Conservation (phyloP, 2,329 filamentous ascomycete species). For the Aspergillus sp. region DNA sequence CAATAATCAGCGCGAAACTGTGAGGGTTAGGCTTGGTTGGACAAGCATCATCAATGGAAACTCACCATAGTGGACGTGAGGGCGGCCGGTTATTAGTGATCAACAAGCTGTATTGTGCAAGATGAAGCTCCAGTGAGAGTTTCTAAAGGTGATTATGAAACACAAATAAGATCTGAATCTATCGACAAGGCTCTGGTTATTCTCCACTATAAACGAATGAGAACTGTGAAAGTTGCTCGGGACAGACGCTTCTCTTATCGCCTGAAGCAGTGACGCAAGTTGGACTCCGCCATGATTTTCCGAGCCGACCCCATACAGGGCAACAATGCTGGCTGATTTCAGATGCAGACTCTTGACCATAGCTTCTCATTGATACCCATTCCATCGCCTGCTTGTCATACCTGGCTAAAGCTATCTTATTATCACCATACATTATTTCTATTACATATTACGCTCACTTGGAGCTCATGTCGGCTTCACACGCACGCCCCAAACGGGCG, state of each 20-base stretch:
- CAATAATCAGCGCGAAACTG: conserved; percentile 47
- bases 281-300: conserved; percentile 34
- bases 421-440: too few relatives aligned
- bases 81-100: too few relatives aligned
- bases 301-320: conserved; percentile 30
- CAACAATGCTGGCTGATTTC: neutral
- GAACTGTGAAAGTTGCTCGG: conserved; percentile 29
- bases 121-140: too few relatives aligned
- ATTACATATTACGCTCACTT: neutral
- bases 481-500: conserved; percentile 75
- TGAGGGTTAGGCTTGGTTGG: conserved; percentile 8
- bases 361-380: neutral
- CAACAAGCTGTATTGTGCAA: too few relatives aligned
- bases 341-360: neutral
- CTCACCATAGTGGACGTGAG: conserved; percentile 19
- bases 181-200: conserved; percentile 25
- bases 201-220: conserved; percentile 49
- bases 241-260: conserved; percentile 10
- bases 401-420: neutral
- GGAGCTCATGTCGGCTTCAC: conserved; percentile 52
- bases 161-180: too few relatives aligned
- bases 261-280: conserved; percentile 32
- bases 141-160: too few relatives aligned
- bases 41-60: neutral
- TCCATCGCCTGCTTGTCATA: neutral